Base-by-base conservation (phyloP, 768 basidiomycete species). In the Rhodotorula toruloides region DNA sequence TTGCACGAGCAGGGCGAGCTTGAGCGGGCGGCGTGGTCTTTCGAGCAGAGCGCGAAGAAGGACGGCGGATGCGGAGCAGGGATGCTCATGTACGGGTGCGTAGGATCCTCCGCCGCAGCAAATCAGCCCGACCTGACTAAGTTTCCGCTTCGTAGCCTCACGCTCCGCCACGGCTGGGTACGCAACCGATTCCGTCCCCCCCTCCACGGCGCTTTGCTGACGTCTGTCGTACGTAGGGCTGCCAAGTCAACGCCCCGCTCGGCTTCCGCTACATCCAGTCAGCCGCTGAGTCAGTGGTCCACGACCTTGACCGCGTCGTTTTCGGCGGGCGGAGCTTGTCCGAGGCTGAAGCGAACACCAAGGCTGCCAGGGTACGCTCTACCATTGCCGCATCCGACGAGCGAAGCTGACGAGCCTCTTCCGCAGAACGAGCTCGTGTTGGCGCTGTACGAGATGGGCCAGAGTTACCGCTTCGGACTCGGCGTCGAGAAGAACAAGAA, bases 381-480 rank as follows among this genome's bases (percentile, higher is more conserved):
- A 2, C 34, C 22, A 7, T 32, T 5, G 14, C 32, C 16, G 22
- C 22, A 6, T 54, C 43, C n/a, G 29, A 34, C 5, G 12, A n/a
- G 6, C 1, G 14, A 21, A 25, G 31, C 29, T 31, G 29, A 19
- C 17, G 5, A 5, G 11, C 16, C 9, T 11, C 2, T 22, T 2
- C 27, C 50, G 21, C 57, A 90, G 85, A 84, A 81, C 31, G 91
- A 93, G 77, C 83, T 94, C 21, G 86, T 91, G 27, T 81, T 93
- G 29, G 90, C 91, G 1, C 88, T 93, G 52, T 90, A 91, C 74
- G 91, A 93, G 78, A 89, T 93, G 8, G 91, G 89, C 1, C 89
- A 90, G 77, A 91, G 89, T 75, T 94, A 91, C 78, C 89, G 88
- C 76, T 89, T 90, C 57, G 91, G 91, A 2, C 93, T 91, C 90